These are phyloP conservation scores for Umbelopsis ramanniana DNA, from an alignment of 192 early-diverging fungal genomes.

Conservation along the genomic window DNA sequence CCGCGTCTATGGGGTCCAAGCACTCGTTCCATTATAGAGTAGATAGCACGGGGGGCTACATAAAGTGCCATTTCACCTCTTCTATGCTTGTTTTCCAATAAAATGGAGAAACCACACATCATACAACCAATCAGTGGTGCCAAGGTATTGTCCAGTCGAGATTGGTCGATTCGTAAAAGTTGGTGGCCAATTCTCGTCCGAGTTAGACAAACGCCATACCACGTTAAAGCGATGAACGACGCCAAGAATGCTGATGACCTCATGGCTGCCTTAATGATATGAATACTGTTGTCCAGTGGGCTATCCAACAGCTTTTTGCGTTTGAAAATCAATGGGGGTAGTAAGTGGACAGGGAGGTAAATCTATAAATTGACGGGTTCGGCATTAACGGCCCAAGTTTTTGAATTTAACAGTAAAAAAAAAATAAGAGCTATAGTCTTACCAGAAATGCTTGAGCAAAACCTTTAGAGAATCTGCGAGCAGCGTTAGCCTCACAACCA, in stretches of 20 bases:
- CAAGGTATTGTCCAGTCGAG: conserved; percentile 46
- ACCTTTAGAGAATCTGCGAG: conserved; percentile 39
- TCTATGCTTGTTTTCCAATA: conserved; percentile 64
- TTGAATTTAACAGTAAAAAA: not conserved
- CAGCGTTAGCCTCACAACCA: conserved; percentile 52
- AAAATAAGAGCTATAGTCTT: conserved; percentile 1
- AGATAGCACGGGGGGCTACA: conserved; percentile 54
- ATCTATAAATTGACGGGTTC: conserved; percentile 41
- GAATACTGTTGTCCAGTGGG: conserved; percentile 38
- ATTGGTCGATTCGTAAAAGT: conserved; percentile 37
- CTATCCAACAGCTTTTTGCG: conserved; percentile 39
- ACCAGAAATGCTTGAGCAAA: conserved; percentile 48
- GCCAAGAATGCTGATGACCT: conserved; percentile 61
- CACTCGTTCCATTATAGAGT: conserved; percentile 51
- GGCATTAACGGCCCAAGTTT: not conserved
- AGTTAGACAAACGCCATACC: conserved; percentile 56
- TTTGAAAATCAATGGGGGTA: conserved; percentile 61
- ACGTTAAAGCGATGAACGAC: conserved; percentile 55
- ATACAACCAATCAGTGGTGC: conserved; percentile 58
- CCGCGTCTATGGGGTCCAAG: conserved; percentile 43
- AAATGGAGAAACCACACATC: conserved; percentile 65
- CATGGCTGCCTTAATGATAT: conserved; percentile 48
- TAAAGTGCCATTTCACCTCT: conserved; percentile 58
- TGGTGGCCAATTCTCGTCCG: conserved; percentile 53
- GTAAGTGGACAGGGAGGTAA: conserved; percentile 64